These are phyloP conservation scores for Fusarium nisikadoi DNA, from an alignment of 2,329 filamentous ascomycete species.

Conservation along the genomic window DNA sequence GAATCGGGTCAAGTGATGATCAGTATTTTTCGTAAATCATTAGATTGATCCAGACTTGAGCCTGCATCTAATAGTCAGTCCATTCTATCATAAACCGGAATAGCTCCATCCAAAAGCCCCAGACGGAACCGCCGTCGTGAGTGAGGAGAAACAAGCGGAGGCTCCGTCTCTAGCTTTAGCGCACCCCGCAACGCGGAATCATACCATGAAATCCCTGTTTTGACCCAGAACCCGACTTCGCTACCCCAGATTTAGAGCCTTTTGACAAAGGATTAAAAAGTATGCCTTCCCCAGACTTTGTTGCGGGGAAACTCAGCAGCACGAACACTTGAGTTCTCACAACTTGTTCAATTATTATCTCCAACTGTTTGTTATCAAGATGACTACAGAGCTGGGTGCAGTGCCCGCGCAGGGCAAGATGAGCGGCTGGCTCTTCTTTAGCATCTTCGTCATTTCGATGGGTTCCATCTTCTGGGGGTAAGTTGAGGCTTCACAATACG, in stretches of 20 bases:
- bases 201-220: background rate
- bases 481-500: fast-evolving
- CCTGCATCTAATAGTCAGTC: conserved; percentile 3
- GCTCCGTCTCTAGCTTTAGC: background rate
- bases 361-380: background rate
- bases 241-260: conserved; percentile 12
- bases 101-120: background rate
- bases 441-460: conserved; percentile 18
- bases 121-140: conserved; percentile 8
- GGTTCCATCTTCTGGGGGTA: conserved; percentile 23
- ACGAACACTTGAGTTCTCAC: background rate
- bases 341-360: background rate
- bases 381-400: conserved; percentile 7
- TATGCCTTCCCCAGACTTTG: conserved; percentile 14
- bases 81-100: background rate
- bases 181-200: conserved; percentile 7
- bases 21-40: background rate
- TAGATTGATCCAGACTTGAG: background rate
- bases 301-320: background rate
- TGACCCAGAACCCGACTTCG: background rate
- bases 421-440: conserved; percentile 19
- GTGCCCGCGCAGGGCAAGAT: conserved; percentile 11
- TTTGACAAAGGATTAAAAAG: conserved; percentile 13
- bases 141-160: conserved; percentile 1
- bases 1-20: background rate